A percentile compares a stretch with the other conserved stretches of the same genome.
Conservation (phyloP, 352 stramenopile genomes). For the Pythium dissimile region DNA sequence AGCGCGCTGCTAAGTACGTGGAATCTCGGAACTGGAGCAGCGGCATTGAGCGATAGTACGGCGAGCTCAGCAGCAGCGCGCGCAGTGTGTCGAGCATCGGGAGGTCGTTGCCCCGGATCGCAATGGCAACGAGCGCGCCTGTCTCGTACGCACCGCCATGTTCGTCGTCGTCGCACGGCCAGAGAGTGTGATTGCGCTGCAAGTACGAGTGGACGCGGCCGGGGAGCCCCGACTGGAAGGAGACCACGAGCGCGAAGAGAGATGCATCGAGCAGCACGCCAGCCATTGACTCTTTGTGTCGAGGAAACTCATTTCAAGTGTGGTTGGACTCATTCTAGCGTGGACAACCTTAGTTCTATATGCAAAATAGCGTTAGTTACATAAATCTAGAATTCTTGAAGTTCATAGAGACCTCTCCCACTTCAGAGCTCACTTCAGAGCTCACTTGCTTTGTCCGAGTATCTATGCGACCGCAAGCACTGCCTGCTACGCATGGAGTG, state of each 20-base stretch:
- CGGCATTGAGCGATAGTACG: constrained; percentile 11
- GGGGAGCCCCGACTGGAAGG: constrained; percentile 16
- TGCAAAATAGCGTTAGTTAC: too few species aligned
- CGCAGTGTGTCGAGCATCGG: constrained; percentile 6
- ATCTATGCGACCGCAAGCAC: too few species aligned
- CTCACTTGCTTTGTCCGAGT: too few species aligned
- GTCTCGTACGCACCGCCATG: neutral
- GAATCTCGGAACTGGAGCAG: constrained; percentile 6
- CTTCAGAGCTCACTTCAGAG: too few species aligned
- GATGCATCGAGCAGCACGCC: constrained; percentile 7
- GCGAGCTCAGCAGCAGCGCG: constrained; percentile 3
- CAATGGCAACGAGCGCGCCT: constrained; percentile 10
- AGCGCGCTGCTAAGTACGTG: neutral
- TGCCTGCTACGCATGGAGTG: too few species aligned
- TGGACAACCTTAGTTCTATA: too few species aligned
- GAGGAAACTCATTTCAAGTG: too few species aligned
- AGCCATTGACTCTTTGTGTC: constrained; percentile 4
- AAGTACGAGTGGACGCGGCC: constrained; percentile 10
- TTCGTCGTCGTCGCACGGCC: neutral
- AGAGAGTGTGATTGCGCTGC: neutral
- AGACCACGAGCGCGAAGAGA: constrained; percentile 10
- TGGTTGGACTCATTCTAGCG: too few species aligned
- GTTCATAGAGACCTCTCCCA: too few species aligned
- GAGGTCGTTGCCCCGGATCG: constrained; percentile 1
- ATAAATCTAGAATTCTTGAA: too few species aligned